Evolutionary conservation across 148 eudicot genomes (phyloP), one percentile per base, ranked within the genome.

Genomic region (Polygonum aviculare): DNA sequence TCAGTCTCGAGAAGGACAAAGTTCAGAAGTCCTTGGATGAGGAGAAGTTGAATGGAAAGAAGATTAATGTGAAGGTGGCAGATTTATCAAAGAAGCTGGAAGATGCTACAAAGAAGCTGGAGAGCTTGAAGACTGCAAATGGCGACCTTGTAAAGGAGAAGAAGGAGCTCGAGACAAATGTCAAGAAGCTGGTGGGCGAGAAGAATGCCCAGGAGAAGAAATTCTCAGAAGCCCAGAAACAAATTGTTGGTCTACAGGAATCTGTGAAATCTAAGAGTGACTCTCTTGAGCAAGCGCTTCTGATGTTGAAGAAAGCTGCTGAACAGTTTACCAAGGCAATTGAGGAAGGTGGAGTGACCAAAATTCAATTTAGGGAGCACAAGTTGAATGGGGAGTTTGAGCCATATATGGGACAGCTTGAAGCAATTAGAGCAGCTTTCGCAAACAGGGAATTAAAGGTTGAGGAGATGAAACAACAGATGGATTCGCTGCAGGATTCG

Each of bases 381-480:
- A 60, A 73, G 14, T 18, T 83, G 72, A 86, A 81, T 71, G 90
- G 80, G 11, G 88, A 84, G 11, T 38, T 84, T 47, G 79, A 77
- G 78, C 82, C 79, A 1, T 77, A 77, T 52, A 73, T 79, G 65
- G 86, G 67, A 4, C 92, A 90, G 67, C 62, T 95, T 69, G 89
- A 88, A 51, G 81, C 80, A 36, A 88, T 95, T 70, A 79, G 81
- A 80, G 76, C 69, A 16, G 89, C 88, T 62, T 85, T 92, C 45
- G 83, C 74, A 83, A 82, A 70, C 45, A 83, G 83, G 74, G 92
- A 82, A 67, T 81, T 72, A 3, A 79, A 80, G 81, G 85, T 87
- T 15, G 91, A 86, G 19, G 89, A 87, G 72, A 89, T 89, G 94
- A 78, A 80, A 77, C 69, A 75, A 69, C 79, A 94, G 50, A 16